These are phyloP conservation scores for Rhodotorula mucilaginosa DNA, from an alignment of 1,284 basidiomycete species.

Conservation along the genomic window DNA sequence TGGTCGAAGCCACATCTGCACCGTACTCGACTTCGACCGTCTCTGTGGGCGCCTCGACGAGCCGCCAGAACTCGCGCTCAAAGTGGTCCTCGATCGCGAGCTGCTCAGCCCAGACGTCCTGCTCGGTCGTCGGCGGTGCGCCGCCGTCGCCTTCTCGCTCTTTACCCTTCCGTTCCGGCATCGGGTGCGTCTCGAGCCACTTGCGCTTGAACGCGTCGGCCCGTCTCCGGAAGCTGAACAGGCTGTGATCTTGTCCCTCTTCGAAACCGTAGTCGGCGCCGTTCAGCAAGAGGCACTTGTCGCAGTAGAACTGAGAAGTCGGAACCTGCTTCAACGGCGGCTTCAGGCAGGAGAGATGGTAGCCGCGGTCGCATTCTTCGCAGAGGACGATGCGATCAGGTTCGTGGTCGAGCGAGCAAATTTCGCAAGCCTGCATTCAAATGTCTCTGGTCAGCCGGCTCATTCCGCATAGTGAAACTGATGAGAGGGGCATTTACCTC, in stretches of 20 bases:
- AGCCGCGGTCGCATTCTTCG: constrained; percentile 95
- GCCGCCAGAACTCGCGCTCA: constrained; percentile 94
- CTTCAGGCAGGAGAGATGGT: constrained; percentile 94
- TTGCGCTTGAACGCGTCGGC: constrained; percentile 81
- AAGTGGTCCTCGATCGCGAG: constrained; percentile 66
- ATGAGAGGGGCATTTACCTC: constrained; percentile 15
- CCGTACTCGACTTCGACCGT: constrained; percentile 99
- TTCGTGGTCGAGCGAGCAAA: constrained; percentile 54
- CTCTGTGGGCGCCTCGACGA: constrained; percentile 83
- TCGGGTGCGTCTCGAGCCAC: constrained; percentile 82
- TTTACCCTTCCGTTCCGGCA: constrained; percentile 47
- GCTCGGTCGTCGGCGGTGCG: background rate
- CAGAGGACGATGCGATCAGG: constrained; percentile 85
- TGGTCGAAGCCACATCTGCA: constrained; percentile 95
- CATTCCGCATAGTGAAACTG: background rate
- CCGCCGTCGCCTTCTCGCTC: constrained; percentile 11
- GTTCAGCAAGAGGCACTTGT: constrained; percentile 83
- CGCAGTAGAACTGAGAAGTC: constrained; percentile 94
- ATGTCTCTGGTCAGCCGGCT: background rate
- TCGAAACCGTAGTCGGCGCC: constrained; percentile 99
- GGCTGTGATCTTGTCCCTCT: constrained; percentile 91
- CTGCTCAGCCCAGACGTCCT: constrained; percentile 37
- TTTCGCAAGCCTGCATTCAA: constrained; percentile 70
- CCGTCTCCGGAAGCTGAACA: constrained; percentile 87
- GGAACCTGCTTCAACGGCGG: constrained; percentile 82